Percentiles rank a stretch among this genome's conserved stretches.
Conservation (phyloP, 208 protist genomes). For the Trypanosoma cruzi region DNA sequence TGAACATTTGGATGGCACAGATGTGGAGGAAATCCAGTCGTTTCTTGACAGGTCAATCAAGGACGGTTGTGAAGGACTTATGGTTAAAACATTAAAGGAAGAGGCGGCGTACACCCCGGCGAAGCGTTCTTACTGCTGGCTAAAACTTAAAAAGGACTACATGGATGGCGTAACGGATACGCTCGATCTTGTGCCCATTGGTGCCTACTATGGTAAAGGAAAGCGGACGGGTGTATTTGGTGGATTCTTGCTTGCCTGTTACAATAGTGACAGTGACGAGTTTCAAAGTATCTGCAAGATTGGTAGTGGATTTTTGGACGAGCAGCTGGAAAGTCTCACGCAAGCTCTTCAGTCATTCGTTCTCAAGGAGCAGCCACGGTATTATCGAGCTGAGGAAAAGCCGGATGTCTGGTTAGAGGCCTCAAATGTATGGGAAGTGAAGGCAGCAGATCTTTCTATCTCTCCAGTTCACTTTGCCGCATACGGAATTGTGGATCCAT, state of each 20-base stretch:
- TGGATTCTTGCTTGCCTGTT: constrained; percentile 98
- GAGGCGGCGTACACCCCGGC: constrained; percentile 96
- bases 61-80: constrained; percentile 96
- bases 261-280: constrained; percentile 96
- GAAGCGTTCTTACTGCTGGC: constrained; percentile 97
- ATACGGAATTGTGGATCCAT: constrained; percentile 82
- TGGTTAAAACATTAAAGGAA: constrained; percentile 98
- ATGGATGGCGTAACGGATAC: constrained; percentile 97
- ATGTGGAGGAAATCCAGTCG: constrained; percentile 93
- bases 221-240: constrained; percentile 98
- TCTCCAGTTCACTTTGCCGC: constrained; percentile 97
- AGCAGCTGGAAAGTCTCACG: constrained; percentile 85
- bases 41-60: constrained; percentile 96
- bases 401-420: constrained; percentile 98
- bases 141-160: constrained; percentile 99
- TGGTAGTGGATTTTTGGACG: constrained; percentile 97
- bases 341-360: constrained; percentile 58
- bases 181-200: constrained; percentile 99
- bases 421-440: constrained; percentile 98
- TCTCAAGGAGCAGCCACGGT: constrained; percentile 62
- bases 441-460: constrained; percentile 98
- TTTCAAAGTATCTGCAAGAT: constrained; percentile 99
- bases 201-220: constrained; percentile 97
- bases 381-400: constrained; percentile 76
- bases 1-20: constrained; percentile 79